Evolutionary conservation across 208 protist genomes (phyloP).

Genomic region (Wallacemonas sp.): DNA sequence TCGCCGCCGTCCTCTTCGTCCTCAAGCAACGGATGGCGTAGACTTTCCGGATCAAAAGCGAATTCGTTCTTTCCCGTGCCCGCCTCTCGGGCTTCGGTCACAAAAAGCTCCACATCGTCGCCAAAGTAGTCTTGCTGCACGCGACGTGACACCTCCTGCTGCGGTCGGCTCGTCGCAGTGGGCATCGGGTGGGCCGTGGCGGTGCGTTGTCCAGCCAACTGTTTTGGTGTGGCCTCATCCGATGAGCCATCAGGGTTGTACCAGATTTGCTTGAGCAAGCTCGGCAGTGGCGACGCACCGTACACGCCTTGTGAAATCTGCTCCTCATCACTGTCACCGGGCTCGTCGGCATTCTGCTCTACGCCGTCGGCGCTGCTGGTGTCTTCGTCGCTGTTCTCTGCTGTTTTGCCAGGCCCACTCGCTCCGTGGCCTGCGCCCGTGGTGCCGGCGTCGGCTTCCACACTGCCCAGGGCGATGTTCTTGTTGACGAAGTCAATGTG

Average conservation of each 20-base stretch:
- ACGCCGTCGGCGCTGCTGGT: not conserved
- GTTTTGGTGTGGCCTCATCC: constrained; percentile 12
- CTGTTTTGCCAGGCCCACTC: too few relatives aligned
- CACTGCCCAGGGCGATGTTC: constrained; percentile 57
- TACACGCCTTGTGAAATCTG: not conserved
- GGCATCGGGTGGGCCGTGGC: not conserved
- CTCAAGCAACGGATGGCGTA: not conserved
- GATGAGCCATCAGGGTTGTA: constrained; percentile 63
- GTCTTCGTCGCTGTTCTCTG: too few relatives aligned
- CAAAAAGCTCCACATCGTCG: constrained; percentile 69
- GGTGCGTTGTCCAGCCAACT: constrained; percentile 5
- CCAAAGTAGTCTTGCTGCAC: constrained; percentile 89
- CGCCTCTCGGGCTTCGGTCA: constrained; percentile 24
- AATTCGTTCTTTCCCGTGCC: constrained; percentile 16
- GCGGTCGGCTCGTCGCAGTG: constrained; percentile 9
- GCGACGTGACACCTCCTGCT: constrained; percentile 62
- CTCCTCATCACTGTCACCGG: constrained; percentile 5
- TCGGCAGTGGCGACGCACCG: constrained; percentile 52
- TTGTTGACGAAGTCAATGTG: constrained; percentile 83
- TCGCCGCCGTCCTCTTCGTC: constrained; percentile 12
- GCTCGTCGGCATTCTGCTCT: not conserved
- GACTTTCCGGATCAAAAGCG: constrained; percentile 20
- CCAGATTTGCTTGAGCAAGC: constrained; percentile 81
- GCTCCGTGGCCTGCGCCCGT: not conserved
- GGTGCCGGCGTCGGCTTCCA: constrained; percentile 13